A percentile compares a stretch with the other conserved stretches of the same genome.
Evolutionary conservation across 2,329 filamentous ascomycete genomes (phyloP).

Genomic region (Diaporthe longicolla): DNA sequence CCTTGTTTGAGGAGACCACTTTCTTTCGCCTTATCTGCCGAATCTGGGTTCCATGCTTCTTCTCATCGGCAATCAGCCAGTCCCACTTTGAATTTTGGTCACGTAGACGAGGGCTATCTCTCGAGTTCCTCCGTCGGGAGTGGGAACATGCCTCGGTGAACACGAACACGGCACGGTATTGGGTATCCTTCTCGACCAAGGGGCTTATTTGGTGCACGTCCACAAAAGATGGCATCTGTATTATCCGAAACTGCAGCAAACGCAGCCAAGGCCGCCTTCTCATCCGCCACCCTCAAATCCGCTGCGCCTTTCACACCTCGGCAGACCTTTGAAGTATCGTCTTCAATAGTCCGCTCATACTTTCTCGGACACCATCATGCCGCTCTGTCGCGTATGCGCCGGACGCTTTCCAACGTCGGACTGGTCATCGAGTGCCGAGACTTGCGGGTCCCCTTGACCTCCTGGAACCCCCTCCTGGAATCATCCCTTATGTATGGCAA

Average conservation of each 20-base stretch:
- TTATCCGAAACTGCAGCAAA: conserved; percentile 37
- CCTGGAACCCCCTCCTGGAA: conserved; percentile 92
- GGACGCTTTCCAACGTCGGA: conserved; percentile 83
- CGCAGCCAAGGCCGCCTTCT: conserved; percentile 40
- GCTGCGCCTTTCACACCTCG: conserved; percentile 79
- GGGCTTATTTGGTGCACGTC: background rate
- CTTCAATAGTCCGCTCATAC: conserved; percentile 87
- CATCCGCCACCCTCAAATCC: conserved; percentile 39
- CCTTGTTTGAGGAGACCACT: background rate
- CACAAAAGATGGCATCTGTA: conserved; percentile 22
- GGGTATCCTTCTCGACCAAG: background rate
- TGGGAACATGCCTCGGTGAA: conserved; percentile 23
- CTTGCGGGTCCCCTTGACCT: conserved; percentile 89
- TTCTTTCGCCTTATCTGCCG: background rate
- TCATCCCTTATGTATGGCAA: conserved; percentile 74
- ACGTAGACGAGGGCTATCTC: background rate
- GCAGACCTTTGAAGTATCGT: conserved; percentile 77
- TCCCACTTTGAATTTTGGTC: background rate
- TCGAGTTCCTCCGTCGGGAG: background rate
- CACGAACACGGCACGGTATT: background rate
- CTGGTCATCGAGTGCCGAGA: conserved; percentile 96
- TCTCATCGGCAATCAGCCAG: background rate
- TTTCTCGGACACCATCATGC: conserved; percentile 93
- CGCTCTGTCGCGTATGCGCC: conserved; percentile 86
- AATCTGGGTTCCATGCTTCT: background rate